Percentiles rank a stretch among this genome's conserved stretches.
phyloP scores from a whole-genome alignment of 345 rosid species.

The Durio zibethinus region DNA sequence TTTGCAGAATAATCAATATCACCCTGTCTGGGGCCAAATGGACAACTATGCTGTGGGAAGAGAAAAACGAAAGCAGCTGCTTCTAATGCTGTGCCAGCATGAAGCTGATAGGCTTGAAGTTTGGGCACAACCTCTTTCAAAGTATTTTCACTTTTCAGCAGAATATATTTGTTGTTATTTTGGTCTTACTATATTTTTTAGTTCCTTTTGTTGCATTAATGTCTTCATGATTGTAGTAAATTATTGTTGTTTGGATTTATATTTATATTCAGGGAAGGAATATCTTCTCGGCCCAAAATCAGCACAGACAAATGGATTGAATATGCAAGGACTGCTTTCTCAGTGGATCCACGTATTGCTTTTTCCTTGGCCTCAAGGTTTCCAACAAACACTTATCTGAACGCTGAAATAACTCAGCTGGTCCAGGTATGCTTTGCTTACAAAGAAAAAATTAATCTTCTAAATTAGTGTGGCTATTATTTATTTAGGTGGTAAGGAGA shows the following conservation, averaged over 20 bases:
- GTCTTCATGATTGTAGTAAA: neutral
- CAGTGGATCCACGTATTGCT: constrained; percentile 89
- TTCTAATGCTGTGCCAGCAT: constrained; percentile 91
- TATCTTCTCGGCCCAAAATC: constrained; percentile 55
- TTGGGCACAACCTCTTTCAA: constrained; percentile 93
- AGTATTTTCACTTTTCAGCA: constrained; percentile 41
- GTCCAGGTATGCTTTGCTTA: constrained; percentile 63
- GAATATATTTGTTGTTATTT: neutral
- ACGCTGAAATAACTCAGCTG: constrained; percentile 79
- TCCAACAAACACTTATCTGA: constrained; percentile 65
- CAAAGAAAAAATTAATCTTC: neutral
- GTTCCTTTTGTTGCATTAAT: constrained; percentile 12
- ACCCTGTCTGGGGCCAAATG: constrained; percentile 98
- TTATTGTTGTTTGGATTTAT: constrained; percentile 21
- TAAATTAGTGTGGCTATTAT: neutral
- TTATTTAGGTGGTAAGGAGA: neutral
- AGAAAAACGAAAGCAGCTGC: constrained; percentile 89
- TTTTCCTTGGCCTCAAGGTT: constrained; percentile 78
- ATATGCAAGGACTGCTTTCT: constrained; percentile 77
- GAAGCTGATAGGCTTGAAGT: constrained; percentile 99
- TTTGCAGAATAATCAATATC: constrained; percentile 65
- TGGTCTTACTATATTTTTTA: neutral
- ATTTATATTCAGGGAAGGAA: constrained; percentile 56
- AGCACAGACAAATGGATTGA: constrained; percentile 89
- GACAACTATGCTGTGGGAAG: constrained; percentile 72